Percentiles rank a stretch among this genome's conserved stretches.
These are phyloP conservation scores for Myrmaecium sp. DNA, from an alignment of 2,329 filamentous ascomycete genomes.

Conservation along the genomic window DNA sequence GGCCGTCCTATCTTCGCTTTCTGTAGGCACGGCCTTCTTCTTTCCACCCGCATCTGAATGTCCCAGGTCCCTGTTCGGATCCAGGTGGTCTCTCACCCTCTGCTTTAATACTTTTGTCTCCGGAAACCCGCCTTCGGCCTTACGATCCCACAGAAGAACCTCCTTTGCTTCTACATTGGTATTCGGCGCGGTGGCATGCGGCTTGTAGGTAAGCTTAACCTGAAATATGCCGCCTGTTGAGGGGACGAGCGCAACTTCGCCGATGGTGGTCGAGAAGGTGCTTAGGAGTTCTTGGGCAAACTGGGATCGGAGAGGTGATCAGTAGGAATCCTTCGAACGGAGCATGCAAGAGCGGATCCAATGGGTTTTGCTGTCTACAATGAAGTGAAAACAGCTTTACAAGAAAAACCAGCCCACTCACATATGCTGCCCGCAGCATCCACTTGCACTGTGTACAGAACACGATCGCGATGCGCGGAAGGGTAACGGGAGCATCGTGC, in stretches of 20 bases:
- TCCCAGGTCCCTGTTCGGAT: conserved; percentile 61
- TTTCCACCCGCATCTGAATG: conserved; percentile 38
- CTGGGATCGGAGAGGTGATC: conserved; percentile 28
- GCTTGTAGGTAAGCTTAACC: conserved; percentile 57
- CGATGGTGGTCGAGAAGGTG: conserved; percentile 69
- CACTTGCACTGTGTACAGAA: conserved; percentile 92
- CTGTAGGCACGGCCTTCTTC: conserved; percentile 9
- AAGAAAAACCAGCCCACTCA: conserved; percentile 26
- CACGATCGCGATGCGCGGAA: conserved; percentile 69
- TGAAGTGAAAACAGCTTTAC: background rate
- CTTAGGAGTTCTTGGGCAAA: conserved; percentile 91
- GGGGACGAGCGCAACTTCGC: conserved; percentile 77
- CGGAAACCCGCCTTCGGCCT: conserved; percentile 73
- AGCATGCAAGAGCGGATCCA: too few species aligned
- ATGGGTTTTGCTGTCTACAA: too few species aligned
- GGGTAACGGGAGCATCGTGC: too few species aligned
- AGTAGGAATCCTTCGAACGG: too few species aligned
- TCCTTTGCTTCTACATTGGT: conserved; percentile 21
- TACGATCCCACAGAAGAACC: conserved; percentile 72
- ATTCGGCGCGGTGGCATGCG: too few species aligned
- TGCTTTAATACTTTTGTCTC: conserved; percentile 87
- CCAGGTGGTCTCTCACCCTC: conserved; percentile 63
- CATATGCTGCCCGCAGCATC: conserved; percentile 71
- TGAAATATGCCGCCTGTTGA: conserved; percentile 70
- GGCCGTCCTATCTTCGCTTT: background rate